Evolutionary conservation across 2,329 filamentous ascomycete genomes (phyloP).

Genomic region (Penicillium sp.): DNA sequence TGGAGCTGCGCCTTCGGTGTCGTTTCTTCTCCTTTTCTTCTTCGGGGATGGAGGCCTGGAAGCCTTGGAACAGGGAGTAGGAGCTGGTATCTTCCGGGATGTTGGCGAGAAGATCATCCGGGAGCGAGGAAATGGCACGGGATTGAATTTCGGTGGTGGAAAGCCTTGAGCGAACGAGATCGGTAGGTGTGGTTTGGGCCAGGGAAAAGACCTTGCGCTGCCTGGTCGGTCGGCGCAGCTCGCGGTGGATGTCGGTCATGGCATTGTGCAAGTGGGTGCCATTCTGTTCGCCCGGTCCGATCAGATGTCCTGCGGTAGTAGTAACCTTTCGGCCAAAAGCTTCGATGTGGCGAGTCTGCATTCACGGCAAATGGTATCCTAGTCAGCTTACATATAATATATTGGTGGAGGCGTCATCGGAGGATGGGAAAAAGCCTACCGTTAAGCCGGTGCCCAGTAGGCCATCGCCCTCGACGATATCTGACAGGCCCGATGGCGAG

Average conservation of each 20-base stretch:
- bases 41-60: slow-evolving; percentile 84
- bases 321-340: slow-evolving; percentile 93
- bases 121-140: slow-evolving; percentile 78
- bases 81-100: slow-evolving; percentile 81
- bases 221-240: slow-evolving; percentile 75
- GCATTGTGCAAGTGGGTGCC: slow-evolving; percentile 75
- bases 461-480: slow-evolving; percentile 43
- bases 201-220: slow-evolving; percentile 91
- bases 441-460: slow-evolving; percentile 49
- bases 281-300: slow-evolving; percentile 59
- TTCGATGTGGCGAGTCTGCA: slow-evolving; percentile 78
- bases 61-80: slow-evolving; percentile 95
- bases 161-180: slow-evolving; percentile 86
- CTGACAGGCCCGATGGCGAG: slow-evolving; percentile 43
- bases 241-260: slow-evolving; percentile 83
- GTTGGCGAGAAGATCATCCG: slow-evolving; percentile 83
- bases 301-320: slow-evolving; percentile 85
- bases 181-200: slow-evolving; percentile 84
- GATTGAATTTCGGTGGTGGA: slow-evolving; percentile 91
- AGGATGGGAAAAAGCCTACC: slow-evolving; percentile 32
- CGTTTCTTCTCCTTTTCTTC: slow-evolving; percentile 61
- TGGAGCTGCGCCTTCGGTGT: slow-evolving; percentile 64
- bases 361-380: slow-evolving; percentile 12
- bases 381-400: slow-evolving; percentile 9
- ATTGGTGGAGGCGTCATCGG: slow-evolving; percentile 9